A percentile compares a stretch with the other conserved stretches of the same genome.
phyloP scores from a whole-genome alignment of 2,329 filamentous ascomycete genomes.

The Peltaster fructicola region DNA sequence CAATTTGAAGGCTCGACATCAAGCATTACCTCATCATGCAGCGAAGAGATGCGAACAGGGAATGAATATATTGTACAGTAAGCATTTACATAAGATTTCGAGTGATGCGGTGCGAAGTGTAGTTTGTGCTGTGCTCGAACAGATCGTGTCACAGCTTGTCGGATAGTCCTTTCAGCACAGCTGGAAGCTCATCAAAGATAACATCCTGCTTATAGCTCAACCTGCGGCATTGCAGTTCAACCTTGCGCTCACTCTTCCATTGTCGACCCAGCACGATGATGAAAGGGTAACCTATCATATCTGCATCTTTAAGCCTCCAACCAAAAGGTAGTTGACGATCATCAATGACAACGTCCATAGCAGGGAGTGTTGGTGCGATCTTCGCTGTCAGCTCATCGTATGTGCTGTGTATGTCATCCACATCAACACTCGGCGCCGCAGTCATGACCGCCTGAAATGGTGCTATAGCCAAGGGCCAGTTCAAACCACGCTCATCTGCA shows the following conservation, averaged over 20 bases:
- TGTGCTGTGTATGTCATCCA: conserved; percentile 22
- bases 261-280: conserved; percentile 59
- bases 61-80: too few species aligned
- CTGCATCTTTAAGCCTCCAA: conserved; percentile 84
- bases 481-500: conserved; percentile 54
- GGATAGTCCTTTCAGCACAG: too few species aligned
- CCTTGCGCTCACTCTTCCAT: conserved; percentile 39
- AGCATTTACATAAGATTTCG: too few species aligned
- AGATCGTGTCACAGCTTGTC: too few species aligned
- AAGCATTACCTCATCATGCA: too few species aligned
- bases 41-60: too few species aligned
- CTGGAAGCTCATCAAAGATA: conserved; percentile 3
- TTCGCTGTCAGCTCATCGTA: conserved; percentile 40
- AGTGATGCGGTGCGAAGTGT: too few species aligned
- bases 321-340: conserved; percentile 48
- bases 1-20: too few species aligned
- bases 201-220: conserved; percentile 43
- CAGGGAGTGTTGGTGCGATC: conserved; percentile 2
- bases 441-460: conserved; percentile 65
- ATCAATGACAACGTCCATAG: conserved; percentile 50
- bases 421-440: conserved; percentile 13
- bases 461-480: conserved; percentile 75
- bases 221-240: conserved; percentile 65
- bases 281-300: conserved; percentile 74
- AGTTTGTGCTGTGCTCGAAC: too few species aligned